Conservation (phyloP, 2,329 filamentous ascomycete species). For the Sclerotinia borealis region DNA sequence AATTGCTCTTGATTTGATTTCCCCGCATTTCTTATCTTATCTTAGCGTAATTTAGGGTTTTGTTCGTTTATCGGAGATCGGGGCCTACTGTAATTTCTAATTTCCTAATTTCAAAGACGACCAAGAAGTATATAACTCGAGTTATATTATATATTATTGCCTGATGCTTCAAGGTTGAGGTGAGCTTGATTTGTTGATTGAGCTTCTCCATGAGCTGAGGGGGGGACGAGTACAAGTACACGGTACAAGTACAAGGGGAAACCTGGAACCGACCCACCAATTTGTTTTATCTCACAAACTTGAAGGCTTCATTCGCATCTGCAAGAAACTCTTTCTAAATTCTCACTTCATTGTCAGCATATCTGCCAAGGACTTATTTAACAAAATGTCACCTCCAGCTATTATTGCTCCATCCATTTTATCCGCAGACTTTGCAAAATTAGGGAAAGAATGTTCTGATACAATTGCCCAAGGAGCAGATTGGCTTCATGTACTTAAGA, state of each 20-base stretch:
- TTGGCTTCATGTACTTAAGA: slow-evolving; percentile 40
- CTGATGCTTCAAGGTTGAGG: neutral
- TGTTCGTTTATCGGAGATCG: neutral
- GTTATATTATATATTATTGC: no score
- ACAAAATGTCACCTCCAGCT: slow-evolving; percentile 72
- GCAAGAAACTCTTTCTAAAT: neutral
- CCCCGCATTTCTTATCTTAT: slow-evolving; percentile 11
- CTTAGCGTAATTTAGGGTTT: neutral
- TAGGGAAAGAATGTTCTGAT: slow-evolving; percentile 78
- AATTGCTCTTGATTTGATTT: neutral
- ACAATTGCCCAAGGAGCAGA: slow-evolving; percentile 85
- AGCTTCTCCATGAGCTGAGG: neutral
- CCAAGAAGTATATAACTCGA: no score
- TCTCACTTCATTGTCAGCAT: neutral
- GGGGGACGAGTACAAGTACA: neutral
- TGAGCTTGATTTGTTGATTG: no score
- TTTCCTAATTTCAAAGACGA: no score
- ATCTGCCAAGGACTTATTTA: neutral
- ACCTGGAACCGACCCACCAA: neutral
- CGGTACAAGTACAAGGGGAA: neutral
- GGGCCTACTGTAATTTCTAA: no score
- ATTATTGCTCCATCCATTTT: slow-evolving; percentile 99
- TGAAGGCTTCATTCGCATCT: neutral
- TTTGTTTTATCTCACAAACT: neutral
- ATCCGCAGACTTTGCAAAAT: slow-evolving; percentile 86